phyloP scores from a whole-genome alignment of 345 rosid genomes.

The Eucalyptus paniculata region DNA sequence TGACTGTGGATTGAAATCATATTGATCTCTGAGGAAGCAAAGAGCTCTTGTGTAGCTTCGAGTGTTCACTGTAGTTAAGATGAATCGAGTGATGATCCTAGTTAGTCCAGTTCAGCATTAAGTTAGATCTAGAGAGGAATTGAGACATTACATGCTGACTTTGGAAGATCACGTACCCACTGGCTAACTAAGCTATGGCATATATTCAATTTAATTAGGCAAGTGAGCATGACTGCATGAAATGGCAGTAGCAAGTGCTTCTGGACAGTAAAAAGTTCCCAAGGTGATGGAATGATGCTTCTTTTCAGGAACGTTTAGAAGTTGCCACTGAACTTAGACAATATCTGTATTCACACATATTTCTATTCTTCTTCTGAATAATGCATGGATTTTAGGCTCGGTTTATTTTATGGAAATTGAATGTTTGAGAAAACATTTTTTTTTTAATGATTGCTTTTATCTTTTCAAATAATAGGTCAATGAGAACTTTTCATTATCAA shows the following conservation, averaged over 20 bases:
- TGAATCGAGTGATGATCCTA: background rate
- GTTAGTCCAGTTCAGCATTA: background rate
- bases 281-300: background rate
- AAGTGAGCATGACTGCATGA: background rate
- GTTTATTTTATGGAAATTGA: background rate
- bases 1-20: background rate
- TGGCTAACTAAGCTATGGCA: background rate
- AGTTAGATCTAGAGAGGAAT: background rate
- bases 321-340: background rate
- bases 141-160: background rate
- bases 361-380: background rate
- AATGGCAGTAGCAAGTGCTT: background rate
- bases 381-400: background rate
- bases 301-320: background rate
- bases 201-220: background rate
- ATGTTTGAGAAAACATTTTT: background rate
- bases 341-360: background rate
- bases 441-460: background rate
- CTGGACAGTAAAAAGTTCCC: background rate
- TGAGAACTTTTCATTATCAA: background rate
- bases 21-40: background rate
- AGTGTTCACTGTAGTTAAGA: background rate
- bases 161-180: background rate
- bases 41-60: background rate
- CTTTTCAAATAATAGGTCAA: background rate